Evolutionary conservation across 495 filamentous ascomycete species (phyloP).

Genomic region (Xylaria scruposa): DNA sequence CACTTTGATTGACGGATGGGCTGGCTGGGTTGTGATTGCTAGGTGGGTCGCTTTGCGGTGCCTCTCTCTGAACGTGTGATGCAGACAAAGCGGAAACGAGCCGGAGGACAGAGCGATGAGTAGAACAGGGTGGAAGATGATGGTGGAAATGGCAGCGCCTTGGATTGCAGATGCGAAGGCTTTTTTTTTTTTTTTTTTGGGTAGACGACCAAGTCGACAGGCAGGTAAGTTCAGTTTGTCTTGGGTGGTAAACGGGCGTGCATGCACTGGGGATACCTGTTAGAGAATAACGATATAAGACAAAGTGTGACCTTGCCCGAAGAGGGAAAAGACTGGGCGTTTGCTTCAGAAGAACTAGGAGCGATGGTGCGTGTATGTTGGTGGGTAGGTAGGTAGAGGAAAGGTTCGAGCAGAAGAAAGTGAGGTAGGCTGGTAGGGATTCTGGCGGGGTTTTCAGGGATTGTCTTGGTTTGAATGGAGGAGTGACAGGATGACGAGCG

Average conservation of each 20-base stretch:
- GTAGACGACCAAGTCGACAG: slow-evolving; percentile 17
- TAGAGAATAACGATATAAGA: slow-evolving; percentile 21
- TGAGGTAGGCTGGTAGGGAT: slow-evolving; percentile 38
- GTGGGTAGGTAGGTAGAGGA: slow-evolving; percentile 25
- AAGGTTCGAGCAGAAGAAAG: slow-evolving; percentile 25
- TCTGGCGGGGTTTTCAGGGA: slow-evolving; percentile 42
- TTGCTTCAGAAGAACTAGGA: slow-evolving; percentile 14
- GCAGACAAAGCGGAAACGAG: slow-evolving; percentile 8
- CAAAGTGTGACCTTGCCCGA: slow-evolving; percentile 5
- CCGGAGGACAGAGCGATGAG: slow-evolving; percentile 9
- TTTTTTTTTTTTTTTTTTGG: background rate
- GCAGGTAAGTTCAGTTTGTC: slow-evolving; percentile 2
- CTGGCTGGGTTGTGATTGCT: slow-evolving; percentile 28
- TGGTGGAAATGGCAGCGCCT: slow-evolving; percentile 15
- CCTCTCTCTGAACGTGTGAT: slow-evolving; percentile 6
- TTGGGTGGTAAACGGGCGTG: slow-evolving; percentile 19
- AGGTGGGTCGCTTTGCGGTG: slow-evolving; percentile 33
- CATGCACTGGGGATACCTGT: slow-evolving; percentile 26
- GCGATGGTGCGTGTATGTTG: slow-evolving; percentile 2
- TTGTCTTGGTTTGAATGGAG: slow-evolving; percentile 30
- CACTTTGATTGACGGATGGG: slow-evolving; percentile 40
- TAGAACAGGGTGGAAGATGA: slow-evolving; percentile 11
- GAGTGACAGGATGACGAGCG: slow-evolving; percentile 42
- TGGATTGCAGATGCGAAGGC: slow-evolving; percentile 25
- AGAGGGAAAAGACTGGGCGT: slow-evolving; percentile 11